A percentile compares a stretch with the other conserved stretches of the same genome.
phyloP scores from a whole-genome alignment of 2,329 filamentous ascomycete genomes.

The Venturia oleaginea region DNA sequence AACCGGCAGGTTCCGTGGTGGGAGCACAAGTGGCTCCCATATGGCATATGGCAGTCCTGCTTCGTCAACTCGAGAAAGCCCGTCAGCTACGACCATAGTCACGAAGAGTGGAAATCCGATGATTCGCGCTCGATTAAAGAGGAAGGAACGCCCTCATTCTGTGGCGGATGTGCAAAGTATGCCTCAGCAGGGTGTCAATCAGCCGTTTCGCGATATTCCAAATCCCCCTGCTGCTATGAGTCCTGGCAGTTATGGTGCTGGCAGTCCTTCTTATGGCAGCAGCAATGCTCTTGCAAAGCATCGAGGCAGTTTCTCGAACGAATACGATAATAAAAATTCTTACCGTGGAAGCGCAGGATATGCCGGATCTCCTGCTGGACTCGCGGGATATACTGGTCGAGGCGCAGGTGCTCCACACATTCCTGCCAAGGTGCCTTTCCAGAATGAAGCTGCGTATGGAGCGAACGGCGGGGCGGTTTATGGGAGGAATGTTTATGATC shows the following conservation, averaged over 20 bases:
- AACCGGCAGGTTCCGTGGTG: background rate
- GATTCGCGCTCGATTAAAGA: slow-evolving; percentile 9
- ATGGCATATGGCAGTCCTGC: background rate
- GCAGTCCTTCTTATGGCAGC: slow-evolving; percentile 18
- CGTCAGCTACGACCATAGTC: background rate
- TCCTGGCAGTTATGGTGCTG: slow-evolving; percentile 21
- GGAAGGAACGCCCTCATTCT: slow-evolving; percentile 4
- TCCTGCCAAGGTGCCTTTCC: slow-evolving; percentile 60
- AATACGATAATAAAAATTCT: slow-evolving; percentile 15
- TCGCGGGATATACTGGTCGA: slow-evolving; percentile 20
- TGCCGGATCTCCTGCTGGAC: slow-evolving; percentile 18
- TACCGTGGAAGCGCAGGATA: background rate
- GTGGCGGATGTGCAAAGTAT: background rate
- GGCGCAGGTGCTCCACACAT: slow-evolving; percentile 44
- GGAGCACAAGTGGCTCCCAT: slow-evolving; percentile 7
- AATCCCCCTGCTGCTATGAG: slow-evolving; percentile 4
- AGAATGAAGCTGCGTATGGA: slow-evolving; percentile 23
- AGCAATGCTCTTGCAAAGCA: background rate
- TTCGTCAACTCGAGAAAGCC: background rate
- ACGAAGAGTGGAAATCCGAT: background rate
- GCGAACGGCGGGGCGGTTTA: slow-evolving; percentile 20
- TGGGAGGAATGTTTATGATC: slow-evolving; percentile 19
- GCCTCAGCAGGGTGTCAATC: background rate
- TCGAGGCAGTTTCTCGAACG: background rate
- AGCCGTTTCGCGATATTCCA: slow-evolving; percentile 11